Base-by-base conservation (phyloP, 73 alveolate species). In the Symbiodinium natans region DNA sequence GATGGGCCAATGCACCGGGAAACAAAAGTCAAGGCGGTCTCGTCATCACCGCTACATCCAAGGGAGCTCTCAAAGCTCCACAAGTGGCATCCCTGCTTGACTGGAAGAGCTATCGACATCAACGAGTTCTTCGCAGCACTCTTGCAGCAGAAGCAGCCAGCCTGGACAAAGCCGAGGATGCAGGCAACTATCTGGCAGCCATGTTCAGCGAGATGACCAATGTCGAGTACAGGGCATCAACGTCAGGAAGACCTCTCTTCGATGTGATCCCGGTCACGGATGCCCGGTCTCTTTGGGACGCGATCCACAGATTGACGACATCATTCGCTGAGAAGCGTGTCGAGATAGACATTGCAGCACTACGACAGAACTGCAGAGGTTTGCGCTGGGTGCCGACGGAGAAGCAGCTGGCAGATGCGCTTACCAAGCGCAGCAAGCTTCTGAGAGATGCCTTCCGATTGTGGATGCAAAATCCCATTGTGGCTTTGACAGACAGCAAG, bases 71-170 rank as follows among this genome's bases (percentile, higher is more conserved):
- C 42, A 6, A 7, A 4, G 74, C 15, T 3, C 6, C 27, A 9
- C 21, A 41, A 21, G 33, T 1, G 27, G 74, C 92, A 17, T 83
- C 92, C 21, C 41, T 40, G 42, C 29, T 83, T 31, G 92, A 41
- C 7, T 41, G 92, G 92, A 83, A 83, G 74, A 23, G 42, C 73
- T 83, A 83, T 29, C 40, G 74, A 6, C 92, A 83, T 41, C 92
- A 83, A 73, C 8, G 92, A 3, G 54, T 41, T 25, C 19, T 83
- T 25, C 8, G 92, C 7, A 41, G 73, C 3, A 83, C 92, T 0
- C 73, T 83, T 40, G 92, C 92, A 0, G 92, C 92, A 0, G 92
- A 83, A 11, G 92, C 92, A 1, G n/a, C 92, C 3, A n/a, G 42
- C 1, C 92, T 41, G 6, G 92, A 83, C 34, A 71, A 73, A 2